phyloP scores from a whole-genome alignment of 2,329 filamentous ascomycete genomes.

The Trichoderma citrinoviride region DNA sequence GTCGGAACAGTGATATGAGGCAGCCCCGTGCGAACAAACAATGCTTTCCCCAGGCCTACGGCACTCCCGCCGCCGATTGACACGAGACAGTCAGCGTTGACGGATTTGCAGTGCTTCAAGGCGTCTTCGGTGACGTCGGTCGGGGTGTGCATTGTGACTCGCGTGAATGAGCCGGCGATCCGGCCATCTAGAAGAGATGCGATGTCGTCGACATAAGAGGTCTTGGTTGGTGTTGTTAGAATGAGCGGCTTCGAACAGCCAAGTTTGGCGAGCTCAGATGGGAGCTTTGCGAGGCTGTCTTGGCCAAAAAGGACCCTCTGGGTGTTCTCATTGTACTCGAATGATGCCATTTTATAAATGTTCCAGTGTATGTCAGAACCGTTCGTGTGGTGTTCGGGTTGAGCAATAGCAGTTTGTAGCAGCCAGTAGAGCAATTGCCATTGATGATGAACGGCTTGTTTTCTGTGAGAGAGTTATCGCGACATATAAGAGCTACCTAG shows the following conservation, averaged over 20 bases:
- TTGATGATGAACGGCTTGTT: too few species aligned
- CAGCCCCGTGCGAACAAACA: slow-evolving; percentile 53
- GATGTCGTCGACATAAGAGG: neutral
- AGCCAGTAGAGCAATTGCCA: neutral
- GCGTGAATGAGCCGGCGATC: slow-evolving; percentile 40
- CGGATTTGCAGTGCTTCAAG: slow-evolving; percentile 43
- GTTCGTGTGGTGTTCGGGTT: neutral
- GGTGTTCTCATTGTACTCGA: slow-evolving; percentile 8
- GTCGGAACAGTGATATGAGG: slow-evolving; percentile 56
- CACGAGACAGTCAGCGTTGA: slow-evolving; percentile 49
- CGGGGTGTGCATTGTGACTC: slow-evolving; percentile 64
- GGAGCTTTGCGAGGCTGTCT: slow-evolving; percentile 51
- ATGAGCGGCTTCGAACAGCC: slow-evolving; percentile 50
- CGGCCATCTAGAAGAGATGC: neutral
- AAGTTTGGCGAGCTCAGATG: slow-evolving; percentile 44
- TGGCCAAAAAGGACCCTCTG: slow-evolving; percentile 51
- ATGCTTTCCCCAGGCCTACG: slow-evolving; percentile 60
- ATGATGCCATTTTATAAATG: neutral
- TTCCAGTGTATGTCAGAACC: neutral
- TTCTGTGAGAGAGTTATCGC: neutral
- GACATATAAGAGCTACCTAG: neutral
- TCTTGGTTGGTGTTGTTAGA: slow-evolving; percentile 47
- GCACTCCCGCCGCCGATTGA: slow-evolving; percentile 30
- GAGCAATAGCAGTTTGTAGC: neutral
- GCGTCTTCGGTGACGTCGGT: slow-evolving; percentile 56